Percentiles rank a stretch among this genome's conserved stretches.
Conservation (phyloP, 2,329 filamentous ascomycete genomes). For the Cercospora berteroae region DNA sequence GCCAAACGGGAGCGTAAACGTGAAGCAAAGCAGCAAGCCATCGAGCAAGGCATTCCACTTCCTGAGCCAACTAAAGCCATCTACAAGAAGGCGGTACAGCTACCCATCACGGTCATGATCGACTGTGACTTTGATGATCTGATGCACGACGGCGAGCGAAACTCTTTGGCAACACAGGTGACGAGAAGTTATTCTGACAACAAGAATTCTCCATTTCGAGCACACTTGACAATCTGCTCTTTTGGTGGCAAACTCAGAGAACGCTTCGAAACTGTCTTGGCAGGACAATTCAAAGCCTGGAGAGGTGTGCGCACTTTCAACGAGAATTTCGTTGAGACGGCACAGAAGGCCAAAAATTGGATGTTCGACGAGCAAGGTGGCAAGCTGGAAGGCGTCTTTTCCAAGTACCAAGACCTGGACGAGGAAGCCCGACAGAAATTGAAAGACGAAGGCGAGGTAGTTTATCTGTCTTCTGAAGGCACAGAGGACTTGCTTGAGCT, state of each 20-base stretch:
- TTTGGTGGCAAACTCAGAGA: constrained; percentile 73
- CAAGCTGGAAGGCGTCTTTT: constrained; percentile 31
- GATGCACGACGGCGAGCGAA: constrained; percentile 83
- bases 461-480: constrained; percentile 93
- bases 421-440: constrained; percentile 24
- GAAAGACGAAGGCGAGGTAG: constrained; percentile 54
- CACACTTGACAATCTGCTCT: constrained; percentile 73
- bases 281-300: constrained; percentile 73
- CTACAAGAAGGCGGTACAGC: constrained; percentile 29
- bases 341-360: constrained; percentile 61
- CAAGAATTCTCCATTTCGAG: constrained; percentile 62
- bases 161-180: constrained; percentile 79
- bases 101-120: constrained; percentile 78
- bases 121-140: constrained; percentile 90
- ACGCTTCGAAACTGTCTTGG: constrained; percentile 74
- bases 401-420: constrained; percentile 25
- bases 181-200: constrained; percentile 91
- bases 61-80: constrained; percentile 6
- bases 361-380: constrained; percentile 58
- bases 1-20: constrained; percentile 54
- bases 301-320: constrained; percentile 71
- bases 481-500: constrained; percentile 77
- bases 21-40: constrained; percentile 28
- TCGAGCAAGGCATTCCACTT: constrained; percentile 20
- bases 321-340: constrained; percentile 70